Evolutionary conservation across 2,329 filamentous ascomycete genomes (phyloP), one percentile per base, ranked within the genome.

Genomic region (Xylaria polymorpha): DNA sequence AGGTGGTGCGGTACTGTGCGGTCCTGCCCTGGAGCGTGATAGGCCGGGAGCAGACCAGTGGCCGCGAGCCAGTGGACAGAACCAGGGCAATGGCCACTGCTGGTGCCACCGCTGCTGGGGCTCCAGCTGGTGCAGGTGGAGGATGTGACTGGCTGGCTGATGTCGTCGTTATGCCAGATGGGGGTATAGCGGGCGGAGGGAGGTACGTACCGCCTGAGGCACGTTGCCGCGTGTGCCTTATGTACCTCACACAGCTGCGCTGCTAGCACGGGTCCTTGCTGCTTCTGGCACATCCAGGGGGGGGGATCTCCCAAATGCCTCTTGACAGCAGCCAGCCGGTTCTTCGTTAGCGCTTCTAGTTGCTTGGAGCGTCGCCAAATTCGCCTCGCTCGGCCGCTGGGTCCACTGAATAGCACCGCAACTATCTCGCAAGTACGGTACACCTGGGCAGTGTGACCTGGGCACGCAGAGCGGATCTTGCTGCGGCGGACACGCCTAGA

Each of bases 291-390:
- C 69, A 58, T 65, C 57, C 68, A 69, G 69, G 67, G 69, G 69
- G 67, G 69, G 64, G 67, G 70, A 73, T 74, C 70, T 71, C 66
- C 66, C 64, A 72, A 70, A 72, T 65, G 71, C 69, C 71, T 70
- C 65, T 70, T 68, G 70, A 73, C 71, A 75, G 66, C 68, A 66
- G 67, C 64, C 61, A 69, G 66, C 58, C 68, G 68, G 67, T 66
- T 66, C 68, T 41, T 61, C 35, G 62, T 68, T 74, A 74, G 74
- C 69, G 72, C 65, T 65, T 50, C 46, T 72, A 64, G 55, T 69
- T 55, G 62, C 62, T 70, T 69, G 57, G 50, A 53, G 35, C 50
- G 64, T 69, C 41, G 63, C 66, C 61, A 61, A 46, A 65, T 64
- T 63, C 67, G 64, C 67, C 65, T 67, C 48, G 61, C 57, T 46